These are phyloP conservation scores for Phytopythium montanum DNA, from an alignment of 352 stramenopile species.

Conservation along the genomic window DNA sequence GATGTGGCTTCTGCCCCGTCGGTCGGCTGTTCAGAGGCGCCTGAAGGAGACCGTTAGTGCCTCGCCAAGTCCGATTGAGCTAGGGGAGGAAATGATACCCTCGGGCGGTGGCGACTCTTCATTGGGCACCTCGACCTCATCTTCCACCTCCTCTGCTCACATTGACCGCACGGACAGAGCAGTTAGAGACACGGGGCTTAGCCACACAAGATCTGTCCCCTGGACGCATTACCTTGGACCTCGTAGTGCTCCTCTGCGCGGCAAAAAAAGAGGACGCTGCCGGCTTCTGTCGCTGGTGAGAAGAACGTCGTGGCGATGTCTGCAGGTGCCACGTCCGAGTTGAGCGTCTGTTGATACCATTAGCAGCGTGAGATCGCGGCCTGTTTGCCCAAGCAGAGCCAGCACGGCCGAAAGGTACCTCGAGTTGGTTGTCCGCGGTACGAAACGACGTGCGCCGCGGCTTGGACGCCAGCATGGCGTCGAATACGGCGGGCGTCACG, in stretches of 20 bases:
- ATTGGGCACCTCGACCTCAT: conserved; percentile 63
- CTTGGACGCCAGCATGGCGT: conserved; percentile 41
- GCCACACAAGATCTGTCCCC: not conserved
- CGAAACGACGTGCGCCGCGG: conserved; percentile 22
- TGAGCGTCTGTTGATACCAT: conserved; percentile 11
- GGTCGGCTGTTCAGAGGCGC: conserved; percentile 4
- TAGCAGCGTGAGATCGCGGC: not conserved
- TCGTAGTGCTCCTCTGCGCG: conserved; percentile 60
- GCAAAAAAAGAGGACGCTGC: conserved; percentile 79
- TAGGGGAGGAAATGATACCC: conserved; percentile 7
- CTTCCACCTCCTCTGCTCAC: conserved; percentile 61
- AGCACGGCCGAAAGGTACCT: conserved; percentile 11
- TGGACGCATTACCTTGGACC: conserved; percentile 38
- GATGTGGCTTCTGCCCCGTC: conserved; percentile 8
- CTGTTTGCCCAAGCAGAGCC: too few relatives aligned
- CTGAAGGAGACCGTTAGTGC: not conserved
- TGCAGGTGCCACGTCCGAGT: conserved; percentile 17
- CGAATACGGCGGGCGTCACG: conserved; percentile 47
- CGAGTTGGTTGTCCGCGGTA: conserved; percentile 29
- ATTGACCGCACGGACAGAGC: not conserved
- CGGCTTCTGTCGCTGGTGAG: conserved; percentile 39
- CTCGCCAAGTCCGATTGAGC: not conserved
- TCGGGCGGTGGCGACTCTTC: conserved; percentile 18
- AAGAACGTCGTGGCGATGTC: conserved; percentile 62
- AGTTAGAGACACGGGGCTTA: not conserved